Conservation (phyloP, 2,329 filamentous ascomycete species). For the Penicillium brevicompactum region DNA sequence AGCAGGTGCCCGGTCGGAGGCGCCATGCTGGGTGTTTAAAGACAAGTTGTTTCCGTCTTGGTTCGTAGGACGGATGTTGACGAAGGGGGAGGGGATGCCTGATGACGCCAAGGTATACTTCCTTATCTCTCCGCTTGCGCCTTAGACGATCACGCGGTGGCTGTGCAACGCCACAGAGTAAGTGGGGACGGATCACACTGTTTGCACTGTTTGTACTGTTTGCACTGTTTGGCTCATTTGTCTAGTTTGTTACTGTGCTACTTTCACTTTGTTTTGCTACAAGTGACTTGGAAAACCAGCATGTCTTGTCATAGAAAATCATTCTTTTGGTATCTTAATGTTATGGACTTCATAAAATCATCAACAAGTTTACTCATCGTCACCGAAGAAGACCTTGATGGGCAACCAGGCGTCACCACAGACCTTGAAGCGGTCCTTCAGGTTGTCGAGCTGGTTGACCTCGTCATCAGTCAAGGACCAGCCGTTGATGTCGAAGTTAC, state of each 20-base stretch:
- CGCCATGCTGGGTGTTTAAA: constrained; percentile 43
- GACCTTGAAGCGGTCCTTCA: constrained; percentile 79
- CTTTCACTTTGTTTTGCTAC: too few species aligned
- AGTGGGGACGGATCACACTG: neutral
- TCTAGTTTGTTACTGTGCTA: too few species aligned
- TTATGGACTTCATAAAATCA: constrained; percentile 21
- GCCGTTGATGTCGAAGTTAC: constrained; percentile 75
- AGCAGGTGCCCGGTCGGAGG: constrained; percentile 52
- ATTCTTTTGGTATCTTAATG: constrained; percentile 26
- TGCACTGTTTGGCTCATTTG: neutral
- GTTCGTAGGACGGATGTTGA: constrained; percentile 14
- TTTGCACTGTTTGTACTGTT: neutral
- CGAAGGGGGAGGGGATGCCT: constrained; percentile 27
- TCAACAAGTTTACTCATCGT: constrained; percentile 66
- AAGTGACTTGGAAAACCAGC: too few species aligned
- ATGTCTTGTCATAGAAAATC: neutral
- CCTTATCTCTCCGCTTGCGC: constrained; percentile 24
- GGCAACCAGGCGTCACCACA: constrained; percentile 73
- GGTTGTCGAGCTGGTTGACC: constrained; percentile 65
- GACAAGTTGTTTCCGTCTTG: constrained; percentile 12
- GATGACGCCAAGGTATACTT: constrained; percentile 23
- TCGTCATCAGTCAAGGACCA: constrained; percentile 75
- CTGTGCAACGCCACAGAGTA: constrained; percentile 21
- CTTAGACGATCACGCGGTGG: constrained; percentile 14
- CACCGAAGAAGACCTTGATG: constrained; percentile 78